Evolutionary conservation across 2,329 filamentous ascomycete species (phyloP).

Genomic region (Mycosphaerella arachidis): DNA sequence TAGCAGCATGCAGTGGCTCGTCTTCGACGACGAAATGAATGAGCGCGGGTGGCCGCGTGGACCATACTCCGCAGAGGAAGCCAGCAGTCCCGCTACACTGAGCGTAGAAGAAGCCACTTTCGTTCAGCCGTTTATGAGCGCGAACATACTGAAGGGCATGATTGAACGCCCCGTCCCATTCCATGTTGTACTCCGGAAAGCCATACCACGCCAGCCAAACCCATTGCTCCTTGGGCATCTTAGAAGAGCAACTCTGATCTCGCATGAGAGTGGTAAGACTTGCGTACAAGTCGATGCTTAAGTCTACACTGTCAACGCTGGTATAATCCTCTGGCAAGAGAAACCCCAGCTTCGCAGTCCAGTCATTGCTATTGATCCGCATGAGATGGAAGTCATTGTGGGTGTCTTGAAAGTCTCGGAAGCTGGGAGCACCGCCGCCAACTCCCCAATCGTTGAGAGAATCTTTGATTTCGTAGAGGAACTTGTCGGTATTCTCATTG

Average conservation of each 20-base stretch:
- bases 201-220: slow-evolving; percentile 10
- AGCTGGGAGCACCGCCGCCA: slow-evolving; percentile 10
- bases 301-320: slow-evolving; percentile 2
- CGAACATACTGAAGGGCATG: slow-evolving; percentile 12
- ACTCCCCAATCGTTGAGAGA: slow-evolving; percentile 12
- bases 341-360: slow-evolving; percentile 11
- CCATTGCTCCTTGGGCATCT: slow-evolving; percentile 15
- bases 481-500: slow-evolving; percentile 8
- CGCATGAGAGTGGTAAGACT: slow-evolving; percentile 12
- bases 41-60: slow-evolving; percentile 14
- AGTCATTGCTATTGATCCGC: slow-evolving; percentile 17
- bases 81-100: slow-evolving; percentile 12
- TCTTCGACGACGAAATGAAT: slow-evolving; percentile 19
- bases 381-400: slow-evolving; percentile 16
- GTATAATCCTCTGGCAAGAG: slow-evolving; percentile 14
- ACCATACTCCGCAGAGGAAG: slow-evolving; percentile 18
- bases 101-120: slow-evolving; percentile 14
- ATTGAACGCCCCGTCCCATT: slow-evolving; percentile 13
- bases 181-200: slow-evolving; percentile 1
- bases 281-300: slow-evolving; percentile 12
- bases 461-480: slow-evolving; percentile 15
- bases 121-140: slow-evolving; percentile 12
- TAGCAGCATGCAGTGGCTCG: background rate
- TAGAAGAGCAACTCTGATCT: slow-evolving; percentile 4
- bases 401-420: slow-evolving; percentile 17